Conservation (phyloP, 371 early-diverging fungal genomes). For the Mycotypha africana region DNA sequence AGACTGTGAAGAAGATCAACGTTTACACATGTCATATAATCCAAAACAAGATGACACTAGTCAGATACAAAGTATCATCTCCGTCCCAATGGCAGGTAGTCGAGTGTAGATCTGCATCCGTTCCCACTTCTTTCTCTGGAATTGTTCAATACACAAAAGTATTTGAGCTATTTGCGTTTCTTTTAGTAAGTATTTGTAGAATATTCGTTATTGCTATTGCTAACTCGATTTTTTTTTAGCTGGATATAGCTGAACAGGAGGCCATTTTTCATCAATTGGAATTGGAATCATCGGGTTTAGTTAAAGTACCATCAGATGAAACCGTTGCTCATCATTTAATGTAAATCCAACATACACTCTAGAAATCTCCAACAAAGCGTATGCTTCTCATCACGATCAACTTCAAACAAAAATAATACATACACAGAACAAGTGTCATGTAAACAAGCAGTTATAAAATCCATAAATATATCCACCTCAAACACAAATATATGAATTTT, state of each 20-base stretch:
- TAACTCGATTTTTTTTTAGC: slow-evolving; percentile 4
- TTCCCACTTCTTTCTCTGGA: slow-evolving; percentile 3
- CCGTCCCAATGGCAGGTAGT: slow-evolving; percentile 7
- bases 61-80: slow-evolving; percentile 5
- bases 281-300: slow-evolving; percentile 6
- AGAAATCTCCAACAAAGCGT: background rate
- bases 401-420: too few species aligned
- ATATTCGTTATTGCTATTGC: slow-evolving; percentile 4
- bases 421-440: too few species aligned
- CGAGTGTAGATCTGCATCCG: slow-evolving; percentile 9
- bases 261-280: slow-evolving; percentile 5
- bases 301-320: slow-evolving; percentile 5
- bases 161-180: slow-evolving; percentile 10
- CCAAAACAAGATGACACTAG: slow-evolving; percentile 11
- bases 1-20: slow-evolving; percentile 3
- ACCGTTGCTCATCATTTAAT: slow-evolving; percentile 7
- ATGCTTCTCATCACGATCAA: slow-evolving; percentile 5
- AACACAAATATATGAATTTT: slow-evolving; percentile 4
- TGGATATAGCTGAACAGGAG: slow-evolving; percentile 10
- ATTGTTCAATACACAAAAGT: slow-evolving; percentile 9
- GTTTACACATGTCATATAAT: slow-evolving; percentile 8
- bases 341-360: slow-evolving; percentile 5
- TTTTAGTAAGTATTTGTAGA: slow-evolving; percentile 3
- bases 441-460: too few species aligned
- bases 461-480: background rate